These are phyloP conservation scores for Starmerella sirachaensis DNA, from an alignment of 805 yeast species.

Conservation along the genomic window DNA sequence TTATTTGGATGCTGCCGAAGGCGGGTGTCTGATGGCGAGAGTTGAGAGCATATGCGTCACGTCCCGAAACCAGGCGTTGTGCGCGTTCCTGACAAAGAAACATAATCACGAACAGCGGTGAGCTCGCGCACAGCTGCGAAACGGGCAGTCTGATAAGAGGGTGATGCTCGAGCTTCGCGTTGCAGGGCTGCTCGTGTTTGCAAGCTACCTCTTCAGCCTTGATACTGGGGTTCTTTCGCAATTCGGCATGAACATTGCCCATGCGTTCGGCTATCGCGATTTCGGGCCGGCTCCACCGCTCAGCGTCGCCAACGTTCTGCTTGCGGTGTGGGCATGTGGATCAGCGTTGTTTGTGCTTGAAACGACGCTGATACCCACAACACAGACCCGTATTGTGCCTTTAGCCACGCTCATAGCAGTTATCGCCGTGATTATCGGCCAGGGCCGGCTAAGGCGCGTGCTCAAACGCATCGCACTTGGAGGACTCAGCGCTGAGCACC, in stretches of 20 bases:
- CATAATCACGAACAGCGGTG: too few relatives aligned
- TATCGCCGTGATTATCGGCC: slow-evolving; percentile 31
- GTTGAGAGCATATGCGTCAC: too few relatives aligned
- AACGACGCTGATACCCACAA: slow-evolving; percentile 3
- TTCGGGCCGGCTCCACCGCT: slow-evolving; percentile 3
- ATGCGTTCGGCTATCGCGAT: slow-evolving; percentile 11
- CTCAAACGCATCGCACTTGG: slow-evolving; percentile 44
- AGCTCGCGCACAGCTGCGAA: too few relatives aligned
- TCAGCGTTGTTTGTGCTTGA: slow-evolving; percentile 1
- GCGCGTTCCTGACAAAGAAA: too few relatives aligned
- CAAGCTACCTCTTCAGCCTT: slow-evolving; percentile 11
- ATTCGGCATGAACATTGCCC: slow-evolving; percentile 6
- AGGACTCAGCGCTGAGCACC: slow-evolving; percentile 40
- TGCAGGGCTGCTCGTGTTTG: slow-evolving; percentile 13
- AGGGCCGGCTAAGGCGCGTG: slow-evolving; percentile 35
- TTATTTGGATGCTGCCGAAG: too few relatives aligned
- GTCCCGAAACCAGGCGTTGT: too few relatives aligned
- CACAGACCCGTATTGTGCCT: slow-evolving; percentile 27
- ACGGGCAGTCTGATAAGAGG: background rate
- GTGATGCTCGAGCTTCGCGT: slow-evolving; percentile 21
- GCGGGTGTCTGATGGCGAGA: too few relatives aligned
- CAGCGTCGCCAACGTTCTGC: slow-evolving; percentile 7
- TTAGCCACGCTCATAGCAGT: slow-evolving; percentile 31
- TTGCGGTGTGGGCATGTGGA: slow-evolving; percentile 5
- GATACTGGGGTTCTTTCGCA: slow-evolving; percentile 7